Conservation (phyloP, 306 rosid species). For the Cajanus cajan region DNA sequence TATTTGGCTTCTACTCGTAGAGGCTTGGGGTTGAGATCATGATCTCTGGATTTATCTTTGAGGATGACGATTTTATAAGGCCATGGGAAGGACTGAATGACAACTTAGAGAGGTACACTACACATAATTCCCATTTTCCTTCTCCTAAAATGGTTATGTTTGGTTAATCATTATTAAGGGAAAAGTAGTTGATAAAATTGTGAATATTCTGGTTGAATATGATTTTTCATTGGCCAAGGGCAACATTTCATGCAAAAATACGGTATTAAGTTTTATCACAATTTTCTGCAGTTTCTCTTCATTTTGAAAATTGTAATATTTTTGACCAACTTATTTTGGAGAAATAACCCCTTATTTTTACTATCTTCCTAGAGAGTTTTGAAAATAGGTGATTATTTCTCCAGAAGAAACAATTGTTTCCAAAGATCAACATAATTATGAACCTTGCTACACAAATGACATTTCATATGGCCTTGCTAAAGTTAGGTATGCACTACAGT, state of each 20-base stretch:
- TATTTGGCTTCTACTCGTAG: slow-evolving; percentile 41
- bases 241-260: neutral
- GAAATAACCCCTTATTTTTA: neutral
- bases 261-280: neutral
- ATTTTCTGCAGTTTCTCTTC: slow-evolving; percentile 13
- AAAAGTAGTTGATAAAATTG: neutral
- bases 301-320: slow-evolving; percentile 4
- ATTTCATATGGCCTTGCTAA: slow-evolving; percentile 39
- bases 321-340: neutral
- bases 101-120: slow-evolving; percentile 80
- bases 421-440: neutral
- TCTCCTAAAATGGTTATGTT: neutral
- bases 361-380: neutral
- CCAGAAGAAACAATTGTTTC: neutral
- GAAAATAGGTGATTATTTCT: neutral
- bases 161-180: slow-evolving; percentile 18
- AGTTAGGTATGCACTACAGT: slow-evolving; percentile 60
- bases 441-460: slow-evolving; percentile 14
- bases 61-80: slow-evolving; percentile 71
- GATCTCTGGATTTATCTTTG: slow-evolving; percentile 81
- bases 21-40: slow-evolving; percentile 83
- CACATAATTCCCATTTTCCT: slow-evolving; percentile 24
- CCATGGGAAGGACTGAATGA: slow-evolving; percentile 86
- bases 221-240: neutral
- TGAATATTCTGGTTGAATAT: slow-evolving; percentile 10